Conservation (phyloP, 768 basidiomycete species). For the Serendipita sp. region DNA sequence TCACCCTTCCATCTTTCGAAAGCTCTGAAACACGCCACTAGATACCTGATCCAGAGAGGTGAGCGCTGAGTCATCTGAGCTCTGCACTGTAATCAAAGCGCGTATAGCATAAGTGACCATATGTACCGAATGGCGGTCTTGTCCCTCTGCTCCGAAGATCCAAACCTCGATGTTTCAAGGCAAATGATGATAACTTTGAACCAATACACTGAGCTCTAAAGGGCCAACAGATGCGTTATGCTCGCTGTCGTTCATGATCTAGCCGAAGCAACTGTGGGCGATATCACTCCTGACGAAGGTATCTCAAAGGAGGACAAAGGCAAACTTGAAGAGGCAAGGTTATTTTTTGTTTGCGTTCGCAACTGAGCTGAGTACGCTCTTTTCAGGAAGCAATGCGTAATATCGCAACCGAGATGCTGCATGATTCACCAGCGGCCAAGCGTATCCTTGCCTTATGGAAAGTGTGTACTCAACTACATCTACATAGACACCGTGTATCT, state of each 20-base stretch:
- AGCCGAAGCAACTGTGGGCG: slow-evolving; percentile 87
- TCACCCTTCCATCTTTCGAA: neutral
- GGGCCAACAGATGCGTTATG: slow-evolving; percentile 53
- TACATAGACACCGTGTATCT: neutral
- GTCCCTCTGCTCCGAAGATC: slow-evolving; percentile 70
- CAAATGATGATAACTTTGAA: slow-evolving; percentile 21
- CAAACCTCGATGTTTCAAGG: slow-evolving; percentile 59
- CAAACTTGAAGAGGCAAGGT: slow-evolving; percentile 49
- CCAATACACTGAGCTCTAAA: neutral
- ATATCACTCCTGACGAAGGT: slow-evolving; percentile 82
- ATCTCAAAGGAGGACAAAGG: slow-evolving; percentile 71
- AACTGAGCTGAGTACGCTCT: slow-evolving; percentile 9
- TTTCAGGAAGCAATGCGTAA: slow-evolving; percentile 76
- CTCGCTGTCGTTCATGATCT: slow-evolving; percentile 88
- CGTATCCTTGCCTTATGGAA: slow-evolving; percentile 58
- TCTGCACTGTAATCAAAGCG: neutral
- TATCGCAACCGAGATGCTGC: slow-evolving; percentile 82
- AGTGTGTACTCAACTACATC: slow-evolving; percentile 25
- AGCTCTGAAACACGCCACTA: slow-evolving; percentile 20
- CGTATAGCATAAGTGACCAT: slow-evolving; percentile 72
- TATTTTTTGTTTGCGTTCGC: neutral
- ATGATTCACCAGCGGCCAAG: slow-evolving; percentile 48
- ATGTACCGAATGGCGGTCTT: slow-evolving; percentile 97
- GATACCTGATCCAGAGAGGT: slow-evolving; percentile 82
- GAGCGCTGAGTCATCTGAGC: neutral